Percentiles rank a stretch among this genome's conserved stretches.
phyloP scores from a whole-genome alignment of 139 green algal species.

The Diplosphaera chodatii region DNA sequence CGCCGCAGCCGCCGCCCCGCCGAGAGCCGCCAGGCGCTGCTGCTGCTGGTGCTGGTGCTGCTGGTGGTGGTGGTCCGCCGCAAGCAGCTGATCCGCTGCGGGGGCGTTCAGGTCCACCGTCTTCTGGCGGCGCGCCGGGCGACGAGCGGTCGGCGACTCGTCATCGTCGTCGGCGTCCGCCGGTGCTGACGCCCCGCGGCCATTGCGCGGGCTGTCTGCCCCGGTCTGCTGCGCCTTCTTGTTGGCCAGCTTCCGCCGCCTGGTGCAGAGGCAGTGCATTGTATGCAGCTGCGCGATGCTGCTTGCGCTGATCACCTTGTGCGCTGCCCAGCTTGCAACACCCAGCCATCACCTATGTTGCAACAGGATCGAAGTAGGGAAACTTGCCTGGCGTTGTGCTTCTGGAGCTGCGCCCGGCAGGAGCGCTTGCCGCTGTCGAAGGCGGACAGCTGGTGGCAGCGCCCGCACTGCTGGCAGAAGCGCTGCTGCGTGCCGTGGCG shows the following conservation, averaged over 20 bases:
- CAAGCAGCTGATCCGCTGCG: too few relatives aligned
- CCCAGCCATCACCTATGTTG: too few relatives aligned
- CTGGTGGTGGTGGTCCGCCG: too few relatives aligned
- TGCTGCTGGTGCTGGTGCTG: too few relatives aligned
- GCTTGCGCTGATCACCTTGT: too few relatives aligned
- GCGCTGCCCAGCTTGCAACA: too few relatives aligned
- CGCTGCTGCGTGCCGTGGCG: constrained; percentile 52
- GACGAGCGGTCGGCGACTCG: not conserved
- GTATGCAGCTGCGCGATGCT: too few relatives aligned
- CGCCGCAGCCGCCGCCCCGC: too few relatives aligned
- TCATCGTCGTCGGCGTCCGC: not conserved
- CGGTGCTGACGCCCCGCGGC: too few relatives aligned
- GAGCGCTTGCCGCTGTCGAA: constrained; percentile 69
- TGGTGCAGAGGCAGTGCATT: too few relatives aligned
- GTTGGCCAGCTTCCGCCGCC: not conserved
- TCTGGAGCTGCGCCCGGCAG: constrained; percentile 67
- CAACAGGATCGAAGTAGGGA: not conserved
- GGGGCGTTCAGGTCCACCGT: not conserved
- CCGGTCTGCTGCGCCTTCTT: not conserved
- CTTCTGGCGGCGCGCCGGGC: not conserved
- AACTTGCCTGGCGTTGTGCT: constrained; percentile 24
- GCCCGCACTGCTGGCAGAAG: constrained; percentile 80
- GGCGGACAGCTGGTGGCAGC: constrained; percentile 68
- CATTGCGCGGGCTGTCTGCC: not conserved
- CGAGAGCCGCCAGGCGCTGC: not conserved